Conservation (phyloP, 352 stramenopile genomes). For the Phytophthora kernoviae region DNA sequence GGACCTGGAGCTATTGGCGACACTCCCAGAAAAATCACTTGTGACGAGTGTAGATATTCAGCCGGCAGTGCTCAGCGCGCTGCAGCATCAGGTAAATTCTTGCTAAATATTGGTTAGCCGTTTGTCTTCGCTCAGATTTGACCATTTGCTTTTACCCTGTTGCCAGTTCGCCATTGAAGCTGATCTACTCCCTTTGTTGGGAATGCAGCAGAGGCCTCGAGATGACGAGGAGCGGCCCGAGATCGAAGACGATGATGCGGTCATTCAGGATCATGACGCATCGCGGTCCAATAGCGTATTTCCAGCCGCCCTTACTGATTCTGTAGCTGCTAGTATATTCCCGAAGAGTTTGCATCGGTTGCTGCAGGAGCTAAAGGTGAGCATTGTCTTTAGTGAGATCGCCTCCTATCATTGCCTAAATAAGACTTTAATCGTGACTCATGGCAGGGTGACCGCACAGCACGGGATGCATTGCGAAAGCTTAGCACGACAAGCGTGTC, state of each 20-base stretch:
- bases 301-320: slow-evolving; percentile 11
- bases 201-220: slow-evolving; percentile 11
- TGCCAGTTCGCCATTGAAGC: slow-evolving; percentile 27
- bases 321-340: slow-evolving; percentile 23
- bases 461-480: slow-evolving; percentile 45
- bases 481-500: slow-evolving; percentile 48
- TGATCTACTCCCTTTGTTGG: slow-evolving; percentile 16
- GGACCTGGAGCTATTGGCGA: slow-evolving; percentile 34
- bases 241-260: slow-evolving; percentile 20
- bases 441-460: slow-evolving; percentile 43
- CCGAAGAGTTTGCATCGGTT: slow-evolving; percentile 40
- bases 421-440: background rate
- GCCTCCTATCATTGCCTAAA: background rate
- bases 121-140: background rate
- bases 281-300: slow-evolving; percentile 14
- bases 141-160: slow-evolving; percentile 1
- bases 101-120: background rate
- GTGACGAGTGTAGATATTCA: slow-evolving; percentile 1
- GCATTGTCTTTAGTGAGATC: background rate
- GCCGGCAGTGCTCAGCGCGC: slow-evolving; percentile 4
- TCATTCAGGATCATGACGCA: slow-evolving; percentile 9
- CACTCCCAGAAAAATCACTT: slow-evolving; percentile 20
- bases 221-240: slow-evolving; percentile 23
- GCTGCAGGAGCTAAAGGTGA: slow-evolving; percentile 32
- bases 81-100: slow-evolving; percentile 28